phyloP scores from a whole-genome alignment of 345 rosid species.

The Syzygium aqueum region DNA sequence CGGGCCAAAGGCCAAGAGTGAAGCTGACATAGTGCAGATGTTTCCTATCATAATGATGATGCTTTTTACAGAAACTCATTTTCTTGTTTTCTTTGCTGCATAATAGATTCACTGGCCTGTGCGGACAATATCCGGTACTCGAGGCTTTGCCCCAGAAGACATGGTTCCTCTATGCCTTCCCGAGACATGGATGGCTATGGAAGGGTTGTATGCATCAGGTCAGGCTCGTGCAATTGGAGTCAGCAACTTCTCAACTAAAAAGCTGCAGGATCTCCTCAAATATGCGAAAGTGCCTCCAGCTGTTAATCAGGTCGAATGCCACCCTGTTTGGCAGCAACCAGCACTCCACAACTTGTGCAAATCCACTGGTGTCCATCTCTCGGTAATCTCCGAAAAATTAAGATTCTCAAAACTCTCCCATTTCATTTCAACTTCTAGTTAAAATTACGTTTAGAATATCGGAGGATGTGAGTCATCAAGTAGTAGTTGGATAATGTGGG shows the following conservation, averaged over 20 bases:
- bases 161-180: slow-evolving; percentile 37
- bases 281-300: slow-evolving; percentile 40
- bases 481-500: neutral
- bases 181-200: slow-evolving; percentile 59
- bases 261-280: slow-evolving; percentile 29
- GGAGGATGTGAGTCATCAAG: neutral
- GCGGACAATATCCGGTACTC: slow-evolving; percentile 31
- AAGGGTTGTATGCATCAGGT: slow-evolving; percentile 32
- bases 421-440: neutral
- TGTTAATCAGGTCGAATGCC: slow-evolving; percentile 58
- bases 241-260: slow-evolving; percentile 56
- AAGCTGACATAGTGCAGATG: neutral
- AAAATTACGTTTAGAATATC: neutral
- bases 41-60: neutral
- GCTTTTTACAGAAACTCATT: neutral
- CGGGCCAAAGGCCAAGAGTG: neutral
- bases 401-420: neutral
- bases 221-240: slow-evolving; percentile 50
- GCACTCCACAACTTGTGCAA: slow-evolving; percentile 43
- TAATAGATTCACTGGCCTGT: slow-evolving; percentile 55
- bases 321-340: slow-evolving; percentile 59
- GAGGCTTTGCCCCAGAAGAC: slow-evolving; percentile 32
- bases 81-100: neutral
- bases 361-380: slow-evolving; percentile 38
- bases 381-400: slow-evolving; percentile 9